Evolutionary conservation across 2,329 filamentous ascomycete species (phyloP), one percentile per base, ranked within the genome.

Genomic region (Cercospora zeina): DNA sequence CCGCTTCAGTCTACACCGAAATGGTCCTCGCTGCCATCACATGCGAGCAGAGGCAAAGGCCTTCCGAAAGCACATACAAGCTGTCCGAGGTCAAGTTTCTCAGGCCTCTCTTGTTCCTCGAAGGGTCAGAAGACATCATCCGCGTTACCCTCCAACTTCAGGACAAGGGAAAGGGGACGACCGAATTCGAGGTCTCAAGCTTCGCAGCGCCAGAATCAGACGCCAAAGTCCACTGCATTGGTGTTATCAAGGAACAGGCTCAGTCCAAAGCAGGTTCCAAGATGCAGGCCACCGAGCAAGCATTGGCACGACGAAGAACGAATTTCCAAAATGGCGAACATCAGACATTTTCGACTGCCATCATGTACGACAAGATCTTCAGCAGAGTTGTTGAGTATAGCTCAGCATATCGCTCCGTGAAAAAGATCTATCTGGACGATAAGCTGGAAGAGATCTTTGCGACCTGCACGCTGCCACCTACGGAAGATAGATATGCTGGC

Each of bases 331-430:
- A 51, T 30, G 62, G 58, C 30, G 54, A 57, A 14, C 42, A 45
- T n/a, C 62, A 65, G 27, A 51, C 33, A 34, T 63, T 65, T 39
- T 55, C 56, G 27, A 60, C 58, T 8, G 37, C 45, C 10, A 57
- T 58, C 51, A 65, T 65, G 63, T 65, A 65, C 30, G 54, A 65
- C 24, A 63, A 61, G 49, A 56, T 65, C 14, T 65, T 65, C 49
- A 63, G 42, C 27, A 42, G 63, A 9, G 63, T 65, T 14, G 63
- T 65, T 7, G 51, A 56, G 27, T 65, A 65, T 53, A 56, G 54
- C 13, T 37, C 59, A 14, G 49, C 47, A 16, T 65, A 65, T 33
- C 63, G 60, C 3, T 36, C 58, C 13, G 63, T 65, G 2, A 58
- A 58, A 34, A 62, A 47, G 30, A 63, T 65, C 31, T 55, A 49